Base-by-base conservation (phyloP, 306 rosid species). In the Vigna reflexopilosa region DNA sequence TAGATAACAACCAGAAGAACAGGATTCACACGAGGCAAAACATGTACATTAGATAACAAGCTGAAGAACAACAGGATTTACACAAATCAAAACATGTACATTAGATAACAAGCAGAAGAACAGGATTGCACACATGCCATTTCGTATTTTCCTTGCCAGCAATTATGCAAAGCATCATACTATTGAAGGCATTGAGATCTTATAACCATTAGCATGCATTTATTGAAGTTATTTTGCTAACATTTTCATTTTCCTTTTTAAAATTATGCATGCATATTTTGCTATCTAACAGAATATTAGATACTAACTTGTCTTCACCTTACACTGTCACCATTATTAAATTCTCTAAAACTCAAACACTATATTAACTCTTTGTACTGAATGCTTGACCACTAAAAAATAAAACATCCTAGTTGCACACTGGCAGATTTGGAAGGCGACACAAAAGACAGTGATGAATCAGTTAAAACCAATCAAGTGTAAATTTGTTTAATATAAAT, bases 51-150 rank as follows among this genome's bases (percentile, higher is more conserved):
- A 26, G 28, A 26, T 26, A 26, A 26, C 69, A 51, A 34, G 65
- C 36, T 30, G 12, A 80, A 76, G 70, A 42, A 70, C 61, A 66
- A 70, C 61, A 66, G 57, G 15, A 40, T 66, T 54, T 70, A 80
- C 32, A 66, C n/a, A 26, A 54, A 30, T 50, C 8, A 30, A 9
- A 76, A 45, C 68, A 68, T 30, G 32, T 30, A 30, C 32, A 30
- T 30, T 30, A 3, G 32, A 30, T 4, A 30, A 3, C 4, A 30
- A 30, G 32, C 32, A 30, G 4, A 30, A 30, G 32, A 30, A 30
- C 32, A 30, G 32, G 32, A 30, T 30, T 30, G 24, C 67, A 38
- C 71, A 36, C 13, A 45, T 44, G 52, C 63, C 61, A 57, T 67
- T 75, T 54, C 67, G 42, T 28, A 69, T 76, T 76, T 76, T 61